Evolutionary conservation across 129 eudicot genomes (phyloP), one percentile per base, ranked within the genome.

Genomic region (Tanacetum coccineum): DNA sequence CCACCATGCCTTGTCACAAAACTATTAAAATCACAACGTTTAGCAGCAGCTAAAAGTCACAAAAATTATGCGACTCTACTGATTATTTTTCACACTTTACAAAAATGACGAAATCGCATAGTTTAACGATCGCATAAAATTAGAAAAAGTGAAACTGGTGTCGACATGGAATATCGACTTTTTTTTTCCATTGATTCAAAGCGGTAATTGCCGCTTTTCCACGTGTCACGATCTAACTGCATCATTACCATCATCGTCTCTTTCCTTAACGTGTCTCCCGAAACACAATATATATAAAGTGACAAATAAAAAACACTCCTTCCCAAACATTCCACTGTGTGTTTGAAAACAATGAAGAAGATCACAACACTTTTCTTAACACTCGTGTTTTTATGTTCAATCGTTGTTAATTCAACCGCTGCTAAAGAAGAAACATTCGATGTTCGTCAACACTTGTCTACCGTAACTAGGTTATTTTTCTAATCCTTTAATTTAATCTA

Each of bases 401-500:
- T 45, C 11, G 4, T 36, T 9, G 44, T 44, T 14, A 60, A n/a
- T 81, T 71, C 84, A 18, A 40, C 66, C 13, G 72, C 88, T 59
- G 18, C 42, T 36, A 7, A 49, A 49, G 64, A 59, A 0, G 78
- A 75, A 49, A 22, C 22, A 18, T 89, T 89, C 75, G 88, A 90
- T 22, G 95, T 90, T 65, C 91, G 95, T 52, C 83, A 73, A 47
- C 97, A 90, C 59, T 83, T 90, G 13, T 76, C 91, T 32, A 86
- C 97, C 64, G 97, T 84, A 5, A 77, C 95, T 19, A 75, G 97
- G 97, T 86, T 11, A 7, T 36, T 9, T 69, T 44, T 64, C 30
- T 46, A 4, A 59, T 52, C 63, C 36, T 58, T 60, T 51, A 70
- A 48, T 13, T 6, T 6, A 19, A 53, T 48, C 51, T 32, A n/a